These are phyloP conservation scores for Cutaneotrichosporon sp. DNA, from an alignment of 1,284 basidiomycete genomes.

Conservation along the genomic window DNA sequence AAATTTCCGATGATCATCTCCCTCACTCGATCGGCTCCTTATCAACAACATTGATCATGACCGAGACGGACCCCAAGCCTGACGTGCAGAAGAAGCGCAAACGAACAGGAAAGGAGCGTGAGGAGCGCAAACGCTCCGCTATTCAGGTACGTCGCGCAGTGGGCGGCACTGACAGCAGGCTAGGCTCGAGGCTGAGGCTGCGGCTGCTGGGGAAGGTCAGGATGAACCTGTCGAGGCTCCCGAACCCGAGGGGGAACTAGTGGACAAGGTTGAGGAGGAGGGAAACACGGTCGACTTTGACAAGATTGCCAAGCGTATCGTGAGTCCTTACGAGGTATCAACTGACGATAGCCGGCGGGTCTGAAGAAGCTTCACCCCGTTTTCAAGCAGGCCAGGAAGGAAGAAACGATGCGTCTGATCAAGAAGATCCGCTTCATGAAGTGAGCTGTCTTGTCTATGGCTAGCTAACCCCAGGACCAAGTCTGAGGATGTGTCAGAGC, in stretches of 20 bases:
- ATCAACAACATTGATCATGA: constrained; percentile 14
- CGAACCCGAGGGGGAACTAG: constrained; percentile 4
- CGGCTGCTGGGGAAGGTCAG: constrained; percentile 3
- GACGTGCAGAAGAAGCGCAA: constrained; percentile 44
- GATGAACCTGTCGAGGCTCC: constrained; percentile 1
- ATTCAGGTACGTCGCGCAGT: constrained; percentile 31
- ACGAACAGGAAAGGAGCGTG: constrained; percentile 49
- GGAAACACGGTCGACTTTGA: constrained; percentile 32
- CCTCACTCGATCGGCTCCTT: not conserved
- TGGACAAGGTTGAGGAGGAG: constrained; percentile 7
- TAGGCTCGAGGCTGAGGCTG: constrained; percentile 22
- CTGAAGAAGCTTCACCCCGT: constrained; percentile 50
- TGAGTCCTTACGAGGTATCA: constrained; percentile 22
- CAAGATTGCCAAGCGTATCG: constrained; percentile 38
- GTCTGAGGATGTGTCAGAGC: constrained; percentile 55
- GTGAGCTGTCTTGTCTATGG: constrained; percentile 48
- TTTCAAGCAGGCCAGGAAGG: constrained; percentile 73
- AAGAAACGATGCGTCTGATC: constrained; percentile 77
- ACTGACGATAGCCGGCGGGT: constrained; percentile 40
- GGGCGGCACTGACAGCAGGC: constrained; percentile 19
- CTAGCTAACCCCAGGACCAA: constrained; percentile 42
- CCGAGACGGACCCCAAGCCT: constrained; percentile 6
- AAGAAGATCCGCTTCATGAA: constrained; percentile 74
- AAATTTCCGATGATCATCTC: constrained; percentile 16
- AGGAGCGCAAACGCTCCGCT: constrained; percentile 44